Conservation (phyloP, 305 asterid genomes). For the Fraxinus angustifolia region DNA sequence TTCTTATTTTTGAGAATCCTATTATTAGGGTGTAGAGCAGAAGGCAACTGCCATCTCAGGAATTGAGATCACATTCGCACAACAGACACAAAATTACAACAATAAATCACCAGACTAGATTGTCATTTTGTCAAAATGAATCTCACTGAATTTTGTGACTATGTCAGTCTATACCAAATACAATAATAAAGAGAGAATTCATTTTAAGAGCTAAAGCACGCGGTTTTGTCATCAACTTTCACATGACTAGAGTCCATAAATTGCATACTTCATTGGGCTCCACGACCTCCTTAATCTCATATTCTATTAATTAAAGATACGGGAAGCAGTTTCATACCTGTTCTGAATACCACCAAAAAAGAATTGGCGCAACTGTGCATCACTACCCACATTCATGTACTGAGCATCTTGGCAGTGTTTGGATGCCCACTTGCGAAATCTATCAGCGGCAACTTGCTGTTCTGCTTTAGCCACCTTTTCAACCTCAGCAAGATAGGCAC, state of each 20-base stretch:
- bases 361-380: conserved; percentile 80
- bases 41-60: background rate
- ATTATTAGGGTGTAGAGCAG: background rate
- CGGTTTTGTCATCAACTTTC: background rate
- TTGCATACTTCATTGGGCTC: background rate
- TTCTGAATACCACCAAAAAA: conserved; percentile 89
- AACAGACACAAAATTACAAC: background rate
- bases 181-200: background rate
- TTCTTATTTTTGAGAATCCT: background rate
- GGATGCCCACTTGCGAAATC: conserved; percentile 94
- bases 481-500: conserved; percentile 81
- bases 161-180: background rate
- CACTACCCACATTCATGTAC: conserved; percentile 94
- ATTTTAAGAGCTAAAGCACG: background rate
- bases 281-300: background rate
- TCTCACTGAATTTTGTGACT: background rate
- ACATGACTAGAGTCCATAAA: conserved; percentile 1
- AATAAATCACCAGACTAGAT: background rate
- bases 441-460: conserved; percentile 77
- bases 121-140: background rate
- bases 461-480: conserved; percentile 85
- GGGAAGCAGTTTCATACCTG: conserved; percentile 39
- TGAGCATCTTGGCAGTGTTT: conserved; percentile 77
- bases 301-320: background rate
- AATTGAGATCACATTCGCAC: background rate